Percentiles rank a stretch among this genome's conserved stretches.
phyloP scores from a whole-genome alignment of 2,329 filamentous ascomycete genomes.

The Lasiodiplodia citricola region DNA sequence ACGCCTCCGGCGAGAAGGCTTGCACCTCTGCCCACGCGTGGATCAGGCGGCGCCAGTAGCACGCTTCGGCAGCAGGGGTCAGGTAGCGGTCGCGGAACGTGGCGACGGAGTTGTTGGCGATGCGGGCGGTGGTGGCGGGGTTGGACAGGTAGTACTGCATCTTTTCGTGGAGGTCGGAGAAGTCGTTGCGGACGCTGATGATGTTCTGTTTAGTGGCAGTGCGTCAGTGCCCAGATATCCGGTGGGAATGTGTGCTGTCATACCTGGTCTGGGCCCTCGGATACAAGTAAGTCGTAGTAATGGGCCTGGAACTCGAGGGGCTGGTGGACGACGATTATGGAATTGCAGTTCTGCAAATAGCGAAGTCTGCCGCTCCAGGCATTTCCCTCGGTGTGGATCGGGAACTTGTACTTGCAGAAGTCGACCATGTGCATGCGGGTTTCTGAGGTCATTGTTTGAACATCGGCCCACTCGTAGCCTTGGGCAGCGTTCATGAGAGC shows the following conservation, averaged over 20 bases:
- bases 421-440: slow-evolving; percentile 33
- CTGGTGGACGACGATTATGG: slow-evolving; percentile 57
- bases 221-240: too few relatives aligned
- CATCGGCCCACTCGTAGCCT: slow-evolving; percentile 37
- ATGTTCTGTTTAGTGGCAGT: slow-evolving; percentile 49
- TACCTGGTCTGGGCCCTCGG: slow-evolving; percentile 43
- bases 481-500: slow-evolving; percentile 33
- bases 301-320: slow-evolving; percentile 54
- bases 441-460: slow-evolving; percentile 31
- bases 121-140: slow-evolving; percentile 49
- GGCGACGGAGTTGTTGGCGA: slow-evolving; percentile 55
- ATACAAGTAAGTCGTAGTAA: slow-evolving; percentile 53
- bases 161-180: slow-evolving; percentile 43
- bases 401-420: slow-evolving; percentile 32
- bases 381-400: slow-evolving; percentile 34
- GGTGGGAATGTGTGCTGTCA: background rate
- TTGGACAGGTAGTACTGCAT: slow-evolving; percentile 51
- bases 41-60: slow-evolving; percentile 60
- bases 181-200: slow-evolving; percentile 54
- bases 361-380: slow-evolving; percentile 41
- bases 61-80: slow-evolving; percentile 60
- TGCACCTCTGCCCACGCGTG: slow-evolving; percentile 6
- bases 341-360: slow-evolving; percentile 43
- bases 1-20: background rate
- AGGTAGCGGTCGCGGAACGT: slow-evolving; percentile 60